These are phyloP conservation scores for Leptodontidium sp. DNA, from an alignment of 2,329 filamentous ascomycete genomes.

Conservation along the genomic window DNA sequence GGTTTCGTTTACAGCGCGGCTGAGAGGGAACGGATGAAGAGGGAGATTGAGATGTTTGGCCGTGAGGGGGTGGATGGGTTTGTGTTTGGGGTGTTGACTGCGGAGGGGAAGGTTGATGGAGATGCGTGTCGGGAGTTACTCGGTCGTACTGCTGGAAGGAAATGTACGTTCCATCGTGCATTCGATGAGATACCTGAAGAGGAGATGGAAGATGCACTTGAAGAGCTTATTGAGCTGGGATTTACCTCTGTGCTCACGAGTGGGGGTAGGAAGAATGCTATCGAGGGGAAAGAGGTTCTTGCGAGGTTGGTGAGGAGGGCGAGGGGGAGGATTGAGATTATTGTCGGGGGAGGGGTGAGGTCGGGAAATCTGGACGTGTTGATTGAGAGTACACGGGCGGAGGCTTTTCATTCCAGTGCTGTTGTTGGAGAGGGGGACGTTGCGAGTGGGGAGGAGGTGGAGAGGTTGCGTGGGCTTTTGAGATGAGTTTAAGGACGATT, in stretches of 20 bases:
- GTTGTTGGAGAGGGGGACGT: constrained; percentile 47
- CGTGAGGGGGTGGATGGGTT: constrained; percentile 53
- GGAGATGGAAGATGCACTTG: constrained; percentile 27
- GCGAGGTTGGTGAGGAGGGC: constrained; percentile 47
- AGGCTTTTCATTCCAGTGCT: constrained; percentile 56
- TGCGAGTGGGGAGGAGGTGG: constrained; percentile 42
- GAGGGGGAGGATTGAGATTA: constrained; percentile 51
- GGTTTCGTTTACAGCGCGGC: constrained; percentile 53
- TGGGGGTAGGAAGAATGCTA: constrained; percentile 47
- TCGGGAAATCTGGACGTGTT: constrained; percentile 52
- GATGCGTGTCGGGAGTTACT: constrained; percentile 53
- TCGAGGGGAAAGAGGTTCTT: constrained; percentile 31
- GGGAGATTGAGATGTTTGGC: constrained; percentile 49
- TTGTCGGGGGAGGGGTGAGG: constrained; percentile 60
- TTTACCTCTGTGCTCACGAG: constrained; percentile 59
- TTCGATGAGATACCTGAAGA: constrained; percentile 53
- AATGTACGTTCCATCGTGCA: constrained; percentile 63
- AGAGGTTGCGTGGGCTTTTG: constrained; percentile 24
- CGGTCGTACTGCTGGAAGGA: constrained; percentile 41
- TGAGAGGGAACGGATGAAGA: constrained; percentile 55
- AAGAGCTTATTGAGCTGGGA: constrained; percentile 47
- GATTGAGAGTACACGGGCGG: constrained; percentile 42
- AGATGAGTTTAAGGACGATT: not conserved
- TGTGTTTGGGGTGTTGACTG: constrained; percentile 58
- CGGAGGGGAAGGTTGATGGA: constrained; percentile 49